Conservation (phyloP, 176 grass and related monocot species). For the Juncus inflexus region DNA sequence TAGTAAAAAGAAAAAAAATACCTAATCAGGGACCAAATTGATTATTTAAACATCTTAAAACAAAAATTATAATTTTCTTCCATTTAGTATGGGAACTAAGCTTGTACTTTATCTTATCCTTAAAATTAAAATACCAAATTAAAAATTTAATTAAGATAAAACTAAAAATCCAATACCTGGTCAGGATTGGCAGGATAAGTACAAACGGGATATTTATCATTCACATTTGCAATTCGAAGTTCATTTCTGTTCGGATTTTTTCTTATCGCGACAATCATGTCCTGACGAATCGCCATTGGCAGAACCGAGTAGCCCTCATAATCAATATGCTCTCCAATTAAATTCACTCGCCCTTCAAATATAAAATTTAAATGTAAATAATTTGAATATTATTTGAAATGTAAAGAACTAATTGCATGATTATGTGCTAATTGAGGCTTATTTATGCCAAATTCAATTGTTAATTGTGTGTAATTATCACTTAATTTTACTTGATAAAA, state of each 20-base stretch:
- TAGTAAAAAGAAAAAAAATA: slow-evolving; percentile 2
- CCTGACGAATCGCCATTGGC: slow-evolving; percentile 97
- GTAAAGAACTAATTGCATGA: too few relatives aligned
- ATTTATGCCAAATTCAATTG: too few relatives aligned
- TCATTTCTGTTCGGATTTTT: slow-evolving; percentile 36
- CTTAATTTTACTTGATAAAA: too few relatives aligned
- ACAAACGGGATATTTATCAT: slow-evolving; percentile 73
- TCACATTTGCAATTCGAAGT: slow-evolving; percentile 83
- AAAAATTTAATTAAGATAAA: neutral
- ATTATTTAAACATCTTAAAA: neutral
- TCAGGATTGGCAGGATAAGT: slow-evolving; percentile 76
- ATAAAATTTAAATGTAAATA: neutral
- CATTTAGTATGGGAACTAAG: too few relatives aligned
- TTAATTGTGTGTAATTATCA: too few relatives aligned
- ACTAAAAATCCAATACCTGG: slow-evolving; percentile 34
- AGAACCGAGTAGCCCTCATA: slow-evolving; percentile 96
- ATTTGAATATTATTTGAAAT: too few relatives aligned
- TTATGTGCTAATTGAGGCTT: too few relatives aligned
- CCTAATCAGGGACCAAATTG: neutral
- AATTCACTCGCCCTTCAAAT: slow-evolving; percentile 77
- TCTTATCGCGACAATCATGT: slow-evolving; percentile 90
- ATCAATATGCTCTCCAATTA: slow-evolving; percentile 98
- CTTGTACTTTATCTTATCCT: too few relatives aligned
- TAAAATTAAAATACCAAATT: neutral
- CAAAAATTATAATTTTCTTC: too few relatives aligned